Evolutionary conservation across 2,329 filamentous ascomycete species (phyloP), one percentile per base, ranked within the genome.

Genomic region (Fusarium concolor): DNA sequence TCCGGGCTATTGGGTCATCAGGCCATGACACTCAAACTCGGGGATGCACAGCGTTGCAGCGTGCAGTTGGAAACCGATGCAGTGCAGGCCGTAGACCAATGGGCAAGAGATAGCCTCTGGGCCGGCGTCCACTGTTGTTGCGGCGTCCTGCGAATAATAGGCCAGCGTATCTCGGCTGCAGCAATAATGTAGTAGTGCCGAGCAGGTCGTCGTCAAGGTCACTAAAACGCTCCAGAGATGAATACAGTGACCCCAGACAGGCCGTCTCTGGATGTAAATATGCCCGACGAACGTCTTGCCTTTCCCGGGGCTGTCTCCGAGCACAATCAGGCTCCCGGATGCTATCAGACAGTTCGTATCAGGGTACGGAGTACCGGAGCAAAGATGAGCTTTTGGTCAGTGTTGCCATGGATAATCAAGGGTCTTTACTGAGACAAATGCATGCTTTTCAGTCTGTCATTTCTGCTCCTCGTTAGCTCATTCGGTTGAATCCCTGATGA

Each of bases 21-120:
- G 66, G 24, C 38, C 53, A 47, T 59, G 60, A 29, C 56, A 60
- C 46, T 45, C 45, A 59, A 55, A 62, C 50, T 52, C 72, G 72
- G 70, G 72, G 68, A 74, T 72, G 71, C 67, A 72, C 46, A 50
- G 51, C 39, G 60, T 57, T 74, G 70, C 64, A 74, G 68, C 50
- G 50, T 50, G 55, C 59, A 71, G 70, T 71, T 62, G 52, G 42
- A 62, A 53, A 56, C 17, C 41, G 55, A 38, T 50, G 7, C 70
- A 62, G 24, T 29, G 47, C 24, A 51, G 47, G 15, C 18, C 43
- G 20, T 14, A 51, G 24, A 29, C 29, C 29, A 31, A 31, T 31
- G 29, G 29, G 29, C 29, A 31, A 4, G 12, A 31, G 29, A 31
- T 12, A 31, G 60, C 42, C 20, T 58, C 37, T 52, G 50, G 43